These are phyloP conservation scores for Saccharomyces hybrid DNA, from an alignment of 1,139 yeast genomes.

Conservation along the genomic window DNA sequence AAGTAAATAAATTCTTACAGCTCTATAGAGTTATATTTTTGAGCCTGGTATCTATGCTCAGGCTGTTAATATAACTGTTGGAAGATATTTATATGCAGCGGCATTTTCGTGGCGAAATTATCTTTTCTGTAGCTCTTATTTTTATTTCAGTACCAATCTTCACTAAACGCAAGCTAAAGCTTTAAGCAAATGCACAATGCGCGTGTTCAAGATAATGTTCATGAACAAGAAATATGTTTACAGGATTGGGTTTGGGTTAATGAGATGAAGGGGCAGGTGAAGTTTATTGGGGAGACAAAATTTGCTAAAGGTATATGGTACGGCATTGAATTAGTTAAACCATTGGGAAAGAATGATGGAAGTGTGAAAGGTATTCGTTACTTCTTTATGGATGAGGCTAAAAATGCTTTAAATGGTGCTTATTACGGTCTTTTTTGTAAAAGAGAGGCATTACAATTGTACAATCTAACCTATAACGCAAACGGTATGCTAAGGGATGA, in stretches of 20 bases:
- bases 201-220: neutral
- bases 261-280: constrained; percentile 38
- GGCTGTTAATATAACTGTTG: neutral
- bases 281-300: constrained; percentile 46
- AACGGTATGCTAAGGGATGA: constrained; percentile 37
- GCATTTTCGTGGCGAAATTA: neutral
- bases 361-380: constrained; percentile 56
- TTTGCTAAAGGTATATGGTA: constrained; percentile 69
- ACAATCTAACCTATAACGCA: constrained; percentile 10
- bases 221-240: neutral
- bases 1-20: neutral
- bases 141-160: neutral
- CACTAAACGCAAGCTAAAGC: neutral
- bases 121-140: neutral
- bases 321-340: constrained; percentile 62
- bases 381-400: constrained; percentile 40
- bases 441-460: constrained; percentile 16
- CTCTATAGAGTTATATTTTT: neutral
- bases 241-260: neutral
- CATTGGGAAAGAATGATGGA: constrained; percentile 76
- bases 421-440: constrained; percentile 58
- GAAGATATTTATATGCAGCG: neutral
- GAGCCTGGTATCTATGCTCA: neutral
- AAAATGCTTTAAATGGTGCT: constrained; percentile 16
- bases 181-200: neutral